Evolutionary conservation across 129 eudicot species (phyloP), one percentile per base, ranked within the genome.

Genomic region (Escallonia herrerae): DNA sequence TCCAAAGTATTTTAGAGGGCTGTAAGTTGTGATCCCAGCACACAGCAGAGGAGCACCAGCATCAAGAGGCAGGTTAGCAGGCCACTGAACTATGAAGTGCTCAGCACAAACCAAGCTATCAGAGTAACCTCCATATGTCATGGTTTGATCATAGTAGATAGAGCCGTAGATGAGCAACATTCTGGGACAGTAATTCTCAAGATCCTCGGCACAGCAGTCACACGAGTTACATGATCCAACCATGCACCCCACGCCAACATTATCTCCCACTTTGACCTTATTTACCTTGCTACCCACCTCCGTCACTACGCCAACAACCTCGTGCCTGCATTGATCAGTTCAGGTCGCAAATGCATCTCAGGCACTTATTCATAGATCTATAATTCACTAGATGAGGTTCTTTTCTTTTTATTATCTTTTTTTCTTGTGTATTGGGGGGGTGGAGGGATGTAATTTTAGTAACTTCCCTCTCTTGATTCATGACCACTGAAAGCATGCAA

Each of bases 181-280:
- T 50, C 80, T 70, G 0, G 79, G 66, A 64, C 89, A 83, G 68
- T 80, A 76, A 52, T 80, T 82, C 43, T 83, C 85, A 41, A 80
- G 85, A 64, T 80, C 81, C 0, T 56, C 40, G 49, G 7, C 47
- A 65, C 89, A 83, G 65, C 65, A 75, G 15, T 73, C 69, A 47
- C 85, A 83, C n/a, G 85, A 69, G 58, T 59, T 78, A 41, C 89
- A 83, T 40, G 83, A 70, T 54, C 85, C 81, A 39, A 78, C 85
- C 71, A 83, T 55, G 65, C 89, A 83, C 3, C 89, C 89, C 2
- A 83, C 83, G 4, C 89, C 89, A 7, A 80, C 89, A 15, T 74
- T 77, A 72, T 80, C 83, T 40, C 89, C 89, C 7, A 80, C 67
- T 72, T 80, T 80, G 59, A 83, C 82, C 49, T 80, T 83, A 49